Percentiles rank a stretch among this genome's conserved stretches.
phyloP scores from a whole-genome alignment of 2,329 filamentous ascomycete genomes.

The Incumbomyces lentus region DNA sequence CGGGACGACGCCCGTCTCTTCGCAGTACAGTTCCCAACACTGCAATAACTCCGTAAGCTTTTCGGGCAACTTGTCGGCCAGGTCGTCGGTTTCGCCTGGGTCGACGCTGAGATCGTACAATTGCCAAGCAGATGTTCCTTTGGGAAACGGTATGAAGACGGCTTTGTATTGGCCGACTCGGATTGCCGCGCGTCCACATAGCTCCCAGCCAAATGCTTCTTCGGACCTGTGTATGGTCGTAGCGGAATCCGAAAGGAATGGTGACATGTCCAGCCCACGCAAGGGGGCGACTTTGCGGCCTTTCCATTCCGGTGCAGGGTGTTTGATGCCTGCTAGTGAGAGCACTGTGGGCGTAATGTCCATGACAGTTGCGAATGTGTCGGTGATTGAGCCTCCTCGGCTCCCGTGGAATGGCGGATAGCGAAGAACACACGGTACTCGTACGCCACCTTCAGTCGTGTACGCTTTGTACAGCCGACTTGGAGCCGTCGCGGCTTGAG shows the following conservation, averaged over 20 bases:
- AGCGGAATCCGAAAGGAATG: slow-evolving; percentile 29
- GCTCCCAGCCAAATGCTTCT: slow-evolving; percentile 48
- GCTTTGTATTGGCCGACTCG: slow-evolving; percentile 49
- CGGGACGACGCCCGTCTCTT: slow-evolving; percentile 30
- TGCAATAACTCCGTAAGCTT: slow-evolving; percentile 40
- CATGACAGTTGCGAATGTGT: slow-evolving; percentile 40
- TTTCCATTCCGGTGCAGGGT: slow-evolving; percentile 44
- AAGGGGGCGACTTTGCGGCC: slow-evolving; percentile 42
- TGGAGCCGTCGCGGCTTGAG: slow-evolving; percentile 37
- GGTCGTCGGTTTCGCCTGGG: slow-evolving; percentile 41
- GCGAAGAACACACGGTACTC: slow-evolving; percentile 29
- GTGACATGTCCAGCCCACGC: slow-evolving; percentile 40
- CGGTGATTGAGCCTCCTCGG: slow-evolving; percentile 18
- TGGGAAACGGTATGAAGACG: slow-evolving; percentile 47
- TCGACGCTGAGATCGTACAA: slow-evolving; percentile 45
- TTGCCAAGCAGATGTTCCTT: slow-evolving; percentile 47
- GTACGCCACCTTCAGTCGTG: slow-evolving; percentile 27
- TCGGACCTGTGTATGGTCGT: slow-evolving; percentile 40
- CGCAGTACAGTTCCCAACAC: slow-evolving; percentile 40
- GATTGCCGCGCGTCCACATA: slow-evolving; percentile 44
- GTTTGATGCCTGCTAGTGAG: slow-evolving; percentile 33
- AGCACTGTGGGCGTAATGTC: slow-evolving; percentile 40
- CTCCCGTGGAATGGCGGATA: slow-evolving; percentile 20
- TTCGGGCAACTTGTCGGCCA: slow-evolving; percentile 33
- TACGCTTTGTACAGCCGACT: slow-evolving; percentile 28